Percentiles rank a stretch among this genome's conserved stretches.
Conservation (phyloP, 768 basidiomycete species). For the Mycena vitilis region DNA sequence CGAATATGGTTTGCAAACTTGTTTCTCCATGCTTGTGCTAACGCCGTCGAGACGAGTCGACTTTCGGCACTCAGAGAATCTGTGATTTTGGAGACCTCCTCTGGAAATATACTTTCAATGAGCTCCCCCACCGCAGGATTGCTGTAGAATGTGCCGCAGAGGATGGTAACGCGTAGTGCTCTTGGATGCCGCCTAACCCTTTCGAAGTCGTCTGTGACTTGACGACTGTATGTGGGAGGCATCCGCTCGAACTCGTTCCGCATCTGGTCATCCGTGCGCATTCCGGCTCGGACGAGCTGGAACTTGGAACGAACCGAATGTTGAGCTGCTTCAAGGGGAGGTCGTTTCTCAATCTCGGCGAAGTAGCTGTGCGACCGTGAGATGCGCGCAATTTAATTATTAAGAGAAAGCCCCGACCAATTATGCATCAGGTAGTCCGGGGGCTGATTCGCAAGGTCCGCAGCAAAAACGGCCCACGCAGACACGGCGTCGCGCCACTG, state of each 20-base stretch:
- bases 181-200: neutral
- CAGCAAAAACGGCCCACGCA: conserved; percentile 13
- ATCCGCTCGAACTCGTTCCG: neutral
- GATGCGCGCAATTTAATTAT: neutral
- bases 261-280: conserved; percentile 7
- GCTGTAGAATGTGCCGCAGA: neutral
- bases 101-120: neutral
- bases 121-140: neutral
- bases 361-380: neutral
- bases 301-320: neutral
- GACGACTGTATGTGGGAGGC: neutral
- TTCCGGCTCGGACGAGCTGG: neutral
- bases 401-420: neutral
- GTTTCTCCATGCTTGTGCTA: neutral
- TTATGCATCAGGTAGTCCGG: conserved; percentile 2
- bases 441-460: conserved; percentile 12
- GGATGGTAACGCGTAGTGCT: neutral
- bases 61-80: conserved; percentile 3
- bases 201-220: neutral
- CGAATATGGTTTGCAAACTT: conserved; percentile 4
- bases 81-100: neutral
- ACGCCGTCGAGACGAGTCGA: conserved; percentile 3
- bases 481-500: neutral
- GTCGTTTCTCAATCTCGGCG: neutral
- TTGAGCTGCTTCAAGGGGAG: neutral